A percentile compares a stretch with the other conserved stretches of the same genome.
Conservation (phyloP, 2,329 filamentous ascomycete species). For the Fusarium kyushuense region DNA sequence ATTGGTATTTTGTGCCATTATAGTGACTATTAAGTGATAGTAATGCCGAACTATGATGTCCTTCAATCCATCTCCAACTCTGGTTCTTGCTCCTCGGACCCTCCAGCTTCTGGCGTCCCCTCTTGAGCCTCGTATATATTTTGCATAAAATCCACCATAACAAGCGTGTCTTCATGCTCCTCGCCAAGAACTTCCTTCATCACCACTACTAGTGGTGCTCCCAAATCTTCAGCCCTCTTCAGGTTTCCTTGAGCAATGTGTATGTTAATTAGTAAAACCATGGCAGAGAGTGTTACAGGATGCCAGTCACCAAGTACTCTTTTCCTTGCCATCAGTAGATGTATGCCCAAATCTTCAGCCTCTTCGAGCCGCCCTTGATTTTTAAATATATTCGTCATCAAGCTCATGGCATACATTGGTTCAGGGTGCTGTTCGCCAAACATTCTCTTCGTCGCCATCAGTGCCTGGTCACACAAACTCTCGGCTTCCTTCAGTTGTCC, state of each 20-base stretch:
- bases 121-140: accelerated
- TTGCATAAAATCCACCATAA: accelerated
- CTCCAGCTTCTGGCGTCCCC: not conserved
- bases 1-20: accelerated
- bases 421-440: accelerated
- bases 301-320: accelerated
- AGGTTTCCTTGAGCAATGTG: too few species aligned
- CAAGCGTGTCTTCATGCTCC: too few species aligned
- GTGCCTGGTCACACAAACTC: accelerated
- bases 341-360: accelerated
- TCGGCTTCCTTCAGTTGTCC: not conserved
- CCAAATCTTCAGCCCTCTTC: too few species aligned
- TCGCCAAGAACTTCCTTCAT: too few species aligned
- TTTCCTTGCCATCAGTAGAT: accelerated
- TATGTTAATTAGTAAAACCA: too few species aligned
- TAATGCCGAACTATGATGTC: too few species aligned
- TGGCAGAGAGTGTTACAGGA: accelerated
- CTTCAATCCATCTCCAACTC: too few species aligned
- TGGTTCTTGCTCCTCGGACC: not conserved
- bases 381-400: accelerated
- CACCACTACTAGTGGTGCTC: too few species aligned
- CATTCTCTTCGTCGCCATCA: accelerated
- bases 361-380: accelerated
- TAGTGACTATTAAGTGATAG: not conserved
- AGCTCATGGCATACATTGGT: accelerated